Conservation (phyloP, 257 asterid species). For the Solanum lignicaule region DNA sequence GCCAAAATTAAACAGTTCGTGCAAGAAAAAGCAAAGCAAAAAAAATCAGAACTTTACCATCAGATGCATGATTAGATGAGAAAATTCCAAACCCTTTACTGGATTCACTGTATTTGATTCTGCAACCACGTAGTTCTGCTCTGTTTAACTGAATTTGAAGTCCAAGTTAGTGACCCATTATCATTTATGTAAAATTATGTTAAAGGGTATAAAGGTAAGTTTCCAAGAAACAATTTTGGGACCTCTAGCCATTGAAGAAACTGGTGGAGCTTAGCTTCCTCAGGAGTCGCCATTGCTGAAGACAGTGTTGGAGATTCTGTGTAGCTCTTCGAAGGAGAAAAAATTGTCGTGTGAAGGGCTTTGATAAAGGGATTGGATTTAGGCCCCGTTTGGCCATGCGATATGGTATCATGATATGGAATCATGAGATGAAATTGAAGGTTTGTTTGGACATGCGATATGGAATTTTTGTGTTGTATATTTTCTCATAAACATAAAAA, state of each 20-base stretch:
- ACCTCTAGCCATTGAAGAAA: constrained; percentile 87
- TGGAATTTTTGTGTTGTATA: too few species aligned
- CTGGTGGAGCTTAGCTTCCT: constrained; percentile 55
- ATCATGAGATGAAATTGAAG: too few species aligned
- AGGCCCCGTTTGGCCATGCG: too few species aligned
- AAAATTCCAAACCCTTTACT: constrained; percentile 74
- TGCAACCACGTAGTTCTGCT: constrained; percentile 61
- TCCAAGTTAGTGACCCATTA: not conserved
- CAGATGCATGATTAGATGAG: constrained; percentile 36
- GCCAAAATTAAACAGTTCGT: not conserved
- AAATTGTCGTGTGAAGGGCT: not conserved
- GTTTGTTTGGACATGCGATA: too few species aligned
- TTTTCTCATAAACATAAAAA: too few species aligned
- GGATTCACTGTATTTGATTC: constrained; percentile 65
- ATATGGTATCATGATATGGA: too few species aligned
- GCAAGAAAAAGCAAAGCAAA: not conserved
- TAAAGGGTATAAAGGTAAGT: not conserved
- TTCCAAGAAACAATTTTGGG: not conserved
- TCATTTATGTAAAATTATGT: not conserved
- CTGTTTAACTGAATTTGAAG: constrained; percentile 55
- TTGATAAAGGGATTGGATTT: not conserved
- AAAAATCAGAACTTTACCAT: constrained; percentile 33
- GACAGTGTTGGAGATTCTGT: not conserved
- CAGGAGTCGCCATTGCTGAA: constrained; percentile 43
- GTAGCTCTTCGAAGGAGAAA: not conserved